Percentiles rank a stretch among this genome's conserved stretches.
Conservation (phyloP, 768 basidiomycete genomes). For the Tulasnella sp. region DNA sequence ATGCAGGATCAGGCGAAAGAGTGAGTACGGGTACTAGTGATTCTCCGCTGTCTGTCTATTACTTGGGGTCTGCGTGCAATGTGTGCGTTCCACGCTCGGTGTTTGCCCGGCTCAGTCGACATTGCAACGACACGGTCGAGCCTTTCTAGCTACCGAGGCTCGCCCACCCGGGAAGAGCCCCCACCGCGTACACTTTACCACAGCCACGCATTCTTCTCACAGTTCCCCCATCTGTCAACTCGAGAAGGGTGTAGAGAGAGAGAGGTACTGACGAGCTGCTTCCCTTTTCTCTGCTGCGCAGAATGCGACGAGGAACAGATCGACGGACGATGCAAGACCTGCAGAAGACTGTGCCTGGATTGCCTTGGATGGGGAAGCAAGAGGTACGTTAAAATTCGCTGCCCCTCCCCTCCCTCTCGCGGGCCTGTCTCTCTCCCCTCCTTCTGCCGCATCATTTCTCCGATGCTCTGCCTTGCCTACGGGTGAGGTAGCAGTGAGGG, state of each 20-base stretch:
- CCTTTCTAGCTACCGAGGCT: neutral
- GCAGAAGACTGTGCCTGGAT: slow-evolving; percentile 27
- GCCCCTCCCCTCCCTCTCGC: neutral
- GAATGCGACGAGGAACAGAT: slow-evolving; percentile 31
- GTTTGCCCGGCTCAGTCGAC: slow-evolving; percentile 11
- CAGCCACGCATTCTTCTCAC: slow-evolving; percentile 6
- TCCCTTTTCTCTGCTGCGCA: neutral
- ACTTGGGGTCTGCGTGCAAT: too few relatives aligned
- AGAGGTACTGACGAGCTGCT: neutral
- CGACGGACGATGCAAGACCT: slow-evolving; percentile 31
- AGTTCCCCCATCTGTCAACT: neutral
- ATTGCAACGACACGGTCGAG: slow-evolving; percentile 20
- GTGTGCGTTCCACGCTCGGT: neutral
- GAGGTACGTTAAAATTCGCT: neutral
- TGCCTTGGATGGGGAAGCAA: slow-evolving; percentile 31
- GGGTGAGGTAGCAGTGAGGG: slow-evolving; percentile 8
- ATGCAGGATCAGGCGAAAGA: slow-evolving; percentile 25
- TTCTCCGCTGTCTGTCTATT: too few relatives aligned
- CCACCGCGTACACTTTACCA: neutral
- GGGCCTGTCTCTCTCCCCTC: neutral
- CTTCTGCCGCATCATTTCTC: slow-evolving; percentile 15
- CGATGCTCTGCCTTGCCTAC: slow-evolving; percentile 12
- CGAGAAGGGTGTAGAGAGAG: too few relatives aligned
- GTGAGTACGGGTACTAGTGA: neutral
- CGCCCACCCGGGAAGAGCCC: neutral